Evolutionary conservation across 768 basidiomycete genomes (phyloP).

Genomic region (Phylloporus sp.): DNA sequence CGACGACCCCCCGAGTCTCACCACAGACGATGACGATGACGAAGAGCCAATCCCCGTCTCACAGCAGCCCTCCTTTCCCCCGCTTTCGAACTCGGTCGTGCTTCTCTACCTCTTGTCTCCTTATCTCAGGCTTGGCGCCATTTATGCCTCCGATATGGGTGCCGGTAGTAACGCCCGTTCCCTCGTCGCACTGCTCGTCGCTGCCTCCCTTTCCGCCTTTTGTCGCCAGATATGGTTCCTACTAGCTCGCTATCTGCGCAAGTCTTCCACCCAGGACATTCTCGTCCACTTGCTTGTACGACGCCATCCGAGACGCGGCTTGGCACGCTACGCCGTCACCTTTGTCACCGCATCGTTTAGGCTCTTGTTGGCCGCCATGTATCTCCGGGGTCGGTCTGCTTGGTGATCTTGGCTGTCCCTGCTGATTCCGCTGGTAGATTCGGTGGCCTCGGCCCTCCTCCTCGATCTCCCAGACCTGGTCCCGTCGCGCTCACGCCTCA

Average conservation of each 20-base stretch:
- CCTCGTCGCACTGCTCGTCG: slow-evolving; percentile 45
- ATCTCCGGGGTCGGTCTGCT: slow-evolving; percentile 55
- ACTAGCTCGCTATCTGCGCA: slow-evolving; percentile 66
- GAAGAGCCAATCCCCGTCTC: slow-evolving; percentile 29
- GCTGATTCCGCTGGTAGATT: slow-evolving; percentile 32
- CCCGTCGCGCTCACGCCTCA: slow-evolving; percentile 33
- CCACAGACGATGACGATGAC: slow-evolving; percentile 39
- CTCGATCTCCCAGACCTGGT: slow-evolving; percentile 38
- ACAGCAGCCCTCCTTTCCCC: slow-evolving; percentile 30
- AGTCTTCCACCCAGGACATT: slow-evolving; percentile 61
- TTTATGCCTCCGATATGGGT: slow-evolving; percentile 47
- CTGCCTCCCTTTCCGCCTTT: slow-evolving; percentile 55
- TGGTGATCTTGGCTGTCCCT: background rate
- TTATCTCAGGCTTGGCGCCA: slow-evolving; percentile 65
- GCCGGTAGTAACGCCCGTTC: too few species aligned
- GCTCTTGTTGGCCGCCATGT: slow-evolving; percentile 52
- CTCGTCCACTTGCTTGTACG: slow-evolving; percentile 57
- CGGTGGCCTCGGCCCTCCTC: slow-evolving; percentile 47
- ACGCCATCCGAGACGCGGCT: slow-evolving; percentile 37
- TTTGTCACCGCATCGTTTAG: slow-evolving; percentile 41
- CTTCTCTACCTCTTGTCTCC: slow-evolving; percentile 68
- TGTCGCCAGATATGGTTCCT: slow-evolving; percentile 71
- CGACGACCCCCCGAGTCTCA: slow-evolving; percentile 45
- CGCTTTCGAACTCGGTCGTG: slow-evolving; percentile 51
- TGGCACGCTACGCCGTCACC: slow-evolving; percentile 44